A percentile compares a stretch with the other conserved stretches of the same genome.
These are phyloP conservation scores for Cyberlindnera maclurae DNA, from an alignment of 805 yeast species.

Conservation along the genomic window DNA sequence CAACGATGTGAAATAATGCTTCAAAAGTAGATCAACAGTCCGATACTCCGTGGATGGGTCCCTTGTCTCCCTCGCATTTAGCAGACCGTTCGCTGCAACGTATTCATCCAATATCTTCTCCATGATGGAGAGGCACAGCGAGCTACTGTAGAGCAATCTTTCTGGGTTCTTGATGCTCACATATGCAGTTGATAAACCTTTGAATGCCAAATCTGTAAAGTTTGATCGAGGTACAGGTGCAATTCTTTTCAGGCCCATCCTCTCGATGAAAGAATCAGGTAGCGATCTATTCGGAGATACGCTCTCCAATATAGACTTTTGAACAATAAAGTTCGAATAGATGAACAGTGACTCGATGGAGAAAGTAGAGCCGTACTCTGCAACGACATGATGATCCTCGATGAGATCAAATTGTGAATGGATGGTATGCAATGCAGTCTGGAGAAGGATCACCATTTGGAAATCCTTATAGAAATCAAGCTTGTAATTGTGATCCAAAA, in stretches of 20 bases:
- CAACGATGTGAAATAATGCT: constrained; percentile 12
- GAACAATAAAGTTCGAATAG: constrained; percentile 12
- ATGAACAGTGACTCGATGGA: constrained; percentile 16
- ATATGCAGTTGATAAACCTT: constrained; percentile 6
- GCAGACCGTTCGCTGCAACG: background rate
- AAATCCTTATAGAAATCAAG: constrained; percentile 15
- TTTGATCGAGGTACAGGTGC: constrained; percentile 23
- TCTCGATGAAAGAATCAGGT: constrained; percentile 5
- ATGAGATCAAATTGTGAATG: constrained; percentile 9
- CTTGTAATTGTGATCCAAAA: constrained; percentile 21
- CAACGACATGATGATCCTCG: constrained; percentile 9
- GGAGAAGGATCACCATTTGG: constrained; percentile 11
- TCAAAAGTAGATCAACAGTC: constrained; percentile 7
- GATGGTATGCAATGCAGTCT: constrained; percentile 8
- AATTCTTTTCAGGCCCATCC: constrained; percentile 12
- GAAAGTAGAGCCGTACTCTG: constrained; percentile 18
- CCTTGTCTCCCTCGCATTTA: constrained; percentile 6
- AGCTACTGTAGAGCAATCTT: constrained; percentile 10
- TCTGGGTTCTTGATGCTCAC: constrained; percentile 12
- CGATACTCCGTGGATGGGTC: constrained; percentile 9
- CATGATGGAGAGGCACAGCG: constrained; percentile 7
- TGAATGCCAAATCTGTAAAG: constrained; percentile 12
- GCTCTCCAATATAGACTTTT: constrained; percentile 7
- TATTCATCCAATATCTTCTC: constrained; percentile 7
- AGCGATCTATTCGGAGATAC: constrained; percentile 12